Base-by-base conservation (phyloP, 2,329 filamentous ascomycete genomes). In the Monilinia fructicola region DNA sequence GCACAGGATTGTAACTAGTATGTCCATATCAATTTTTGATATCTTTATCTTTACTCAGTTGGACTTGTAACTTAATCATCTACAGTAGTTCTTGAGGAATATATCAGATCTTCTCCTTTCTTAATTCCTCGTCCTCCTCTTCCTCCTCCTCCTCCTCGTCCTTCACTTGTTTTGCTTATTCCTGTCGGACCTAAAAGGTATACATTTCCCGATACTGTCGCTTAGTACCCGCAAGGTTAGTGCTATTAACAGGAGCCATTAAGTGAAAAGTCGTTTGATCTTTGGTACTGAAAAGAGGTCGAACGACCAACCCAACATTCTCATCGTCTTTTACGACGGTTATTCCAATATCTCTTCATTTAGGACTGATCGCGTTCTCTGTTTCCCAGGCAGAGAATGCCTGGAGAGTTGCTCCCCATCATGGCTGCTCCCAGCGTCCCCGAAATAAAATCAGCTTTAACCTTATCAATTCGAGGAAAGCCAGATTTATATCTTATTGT, bases 401-500 rank as follows among this genome's bases (percentile, higher is more conserved):
- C 74, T 73, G 75, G 75, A 71, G 74, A 76, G 74, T 73, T 76
- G 68, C 68, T 76, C 72, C 72, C 73, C 70, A 71, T 71, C 71
- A 76, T 76, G 75, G 75, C 73, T 71, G 69, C 73, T 71, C 70
- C 73, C 66, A 73, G 62, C 69, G 64, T 74, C 69, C 71, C 73
- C 44, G 63, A 65, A 53, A 35, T 50, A 48, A 65, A 65, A 65
- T 44, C 63, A 31, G 35, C 54, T 48, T 66, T 66, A 55, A 40
- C 60, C 12, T 74, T 74, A 61, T 69, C 71, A 66, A 75, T 74
- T 62, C 68, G 70, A 61, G 74, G 70, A 61, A 74, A 74, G 67
- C 72, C 75, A 68, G 76, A 77, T 65, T 69, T 77, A 64, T 77
- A 77, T 68, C 71, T 77, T n/a, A 77, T 77, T 70, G 76, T 77